A percentile compares a stretch with the other conserved stretches of the same genome.
These are phyloP conservation scores for Paracamarosporium sp. DNA, from an alignment of 2,329 filamentous ascomycete genomes.

Conservation along the genomic window DNA sequence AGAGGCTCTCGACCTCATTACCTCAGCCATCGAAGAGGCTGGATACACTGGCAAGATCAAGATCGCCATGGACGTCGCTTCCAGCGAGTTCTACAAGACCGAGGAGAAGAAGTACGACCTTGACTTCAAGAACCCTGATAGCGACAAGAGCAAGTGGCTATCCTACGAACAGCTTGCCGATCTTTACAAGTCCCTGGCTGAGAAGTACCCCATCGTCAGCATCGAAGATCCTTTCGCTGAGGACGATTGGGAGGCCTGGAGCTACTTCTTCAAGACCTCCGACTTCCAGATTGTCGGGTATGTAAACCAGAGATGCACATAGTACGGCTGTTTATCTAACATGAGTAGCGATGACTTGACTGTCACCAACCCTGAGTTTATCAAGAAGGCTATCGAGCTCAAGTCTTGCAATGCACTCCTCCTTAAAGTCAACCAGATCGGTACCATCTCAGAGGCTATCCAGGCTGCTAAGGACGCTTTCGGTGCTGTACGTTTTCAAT, in stretches of 20 bases:
- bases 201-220: slow-evolving; percentile 98
- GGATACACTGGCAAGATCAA: slow-evolving; percentile 96
- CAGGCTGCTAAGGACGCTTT: slow-evolving; percentile 99
- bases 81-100: slow-evolving; percentile 97
- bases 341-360: slow-evolving; percentile 85
- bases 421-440: slow-evolving; percentile 99
- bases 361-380: slow-evolving; percentile 97
- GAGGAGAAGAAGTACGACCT: slow-evolving; percentile 99
- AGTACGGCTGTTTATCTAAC: neutral
- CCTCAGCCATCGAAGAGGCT: slow-evolving; percentile 89
- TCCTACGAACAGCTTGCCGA: slow-evolving; percentile 96
- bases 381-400: slow-evolving; percentile 99
- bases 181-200: slow-evolving; percentile 83
- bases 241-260: slow-evolving; percentile 99
- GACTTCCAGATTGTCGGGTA: slow-evolving; percentile 94
- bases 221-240: slow-evolving; percentile 99
- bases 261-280: slow-evolving; percentile 99
- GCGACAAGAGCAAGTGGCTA: slow-evolving; percentile 95
- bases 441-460: slow-evolving; percentile 97
- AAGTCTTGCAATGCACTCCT: slow-evolving; percentile 98
- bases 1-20: slow-evolving; percentile 96
- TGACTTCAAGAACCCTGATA: slow-evolving; percentile 99
- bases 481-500: slow-evolving; percentile 71
- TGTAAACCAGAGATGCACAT: slow-evolving; percentile 18
- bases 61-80: slow-evolving; percentile 99